These are phyloP conservation scores for Hypoxylon crocopeplum DNA, from an alignment of 495 filamentous ascomycete genomes.

Conservation along the genomic window DNA sequence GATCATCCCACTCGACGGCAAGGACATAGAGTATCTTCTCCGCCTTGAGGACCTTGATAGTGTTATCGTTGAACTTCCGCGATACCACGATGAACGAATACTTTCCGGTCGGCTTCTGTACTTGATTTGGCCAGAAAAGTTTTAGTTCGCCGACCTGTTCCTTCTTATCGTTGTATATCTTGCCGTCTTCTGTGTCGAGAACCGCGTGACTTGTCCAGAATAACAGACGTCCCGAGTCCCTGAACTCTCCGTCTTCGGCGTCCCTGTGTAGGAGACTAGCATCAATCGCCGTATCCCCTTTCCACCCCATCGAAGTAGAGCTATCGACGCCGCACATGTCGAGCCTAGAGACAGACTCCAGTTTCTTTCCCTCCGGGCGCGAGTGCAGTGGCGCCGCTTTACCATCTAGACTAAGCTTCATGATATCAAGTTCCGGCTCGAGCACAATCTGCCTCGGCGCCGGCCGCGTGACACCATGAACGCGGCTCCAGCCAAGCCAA, in stretches of 20 bases:
- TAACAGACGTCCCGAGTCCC: constrained; percentile 17
- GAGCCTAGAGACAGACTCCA: constrained; percentile 1
- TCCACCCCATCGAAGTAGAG: constrained; percentile 16
- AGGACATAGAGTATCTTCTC: constrained; percentile 12
- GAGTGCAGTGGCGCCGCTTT: constrained; percentile 1
- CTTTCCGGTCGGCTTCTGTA: constrained; percentile 3
- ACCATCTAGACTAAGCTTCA: constrained; percentile 3
- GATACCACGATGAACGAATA: constrained; percentile 19
- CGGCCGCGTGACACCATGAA: constrained; percentile 7
- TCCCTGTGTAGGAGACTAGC: not conserved
- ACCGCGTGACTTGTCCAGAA: constrained; percentile 31
- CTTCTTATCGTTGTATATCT: constrained; percentile 12
- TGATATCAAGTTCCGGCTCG: constrained; percentile 21
- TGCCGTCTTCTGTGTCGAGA: constrained; percentile 1
- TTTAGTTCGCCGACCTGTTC: constrained; percentile 9
- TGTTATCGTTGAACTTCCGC: constrained; percentile 12
- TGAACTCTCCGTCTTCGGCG: constrained; percentile 9
- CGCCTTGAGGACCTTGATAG: constrained; percentile 7
- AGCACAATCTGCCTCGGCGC: constrained; percentile 12
- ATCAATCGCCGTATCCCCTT: constrained; percentile 6
- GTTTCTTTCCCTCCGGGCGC: not conserved
- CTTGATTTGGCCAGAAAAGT: not conserved
- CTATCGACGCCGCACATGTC: constrained; percentile 18
- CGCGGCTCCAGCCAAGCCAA: constrained; percentile 23
- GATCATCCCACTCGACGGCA: constrained; percentile 16